Base-by-base conservation (phyloP, 768 basidiomycete species). In the Lentinula sp. region DNA sequence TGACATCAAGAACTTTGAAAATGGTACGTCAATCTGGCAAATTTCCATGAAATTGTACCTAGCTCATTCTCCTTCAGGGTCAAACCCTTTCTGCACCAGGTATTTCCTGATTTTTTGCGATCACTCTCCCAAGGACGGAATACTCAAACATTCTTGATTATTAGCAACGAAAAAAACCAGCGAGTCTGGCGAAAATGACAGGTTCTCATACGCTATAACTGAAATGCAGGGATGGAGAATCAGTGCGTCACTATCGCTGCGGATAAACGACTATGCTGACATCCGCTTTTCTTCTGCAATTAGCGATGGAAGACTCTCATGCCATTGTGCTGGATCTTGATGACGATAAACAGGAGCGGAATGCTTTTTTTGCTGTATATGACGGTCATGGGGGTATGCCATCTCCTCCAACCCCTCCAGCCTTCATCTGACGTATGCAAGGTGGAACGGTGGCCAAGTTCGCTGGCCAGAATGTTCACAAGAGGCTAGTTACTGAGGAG, bases 191-290 rank as follows among this genome's bases (percentile, higher is more conserved):
- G 79, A 77, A 64, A 87, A 93, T 83, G 80, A 78, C 62, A 83
- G 83, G 61, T 87, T 83, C 73, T 68, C 80, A 50, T 98, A 87
- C 73, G 89, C 84, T 6, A 82, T 97, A 46, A 88, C 91, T 50
- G 95, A 98, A 76, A 98, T 98, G 96, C 97, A 99, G 74, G 97
- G 97, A 68, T 99, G 97, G 97, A 82, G 97, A 74, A 89, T 98
- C 76, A 86, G 96, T 99, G 69, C 76, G 96, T 88, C 51, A 35
- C 62, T 61, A 41, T 39, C 41, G 45, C 41, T 59, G 52, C 61
- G 54, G 57, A 48, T 32, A 39, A 39, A 55, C 56, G 56, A 46
- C 60, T 57, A 60, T 56, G 23, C 46, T 61, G 42, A 51, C 43
- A 69, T 67, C 66, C 65, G 60, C 63, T 56, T 57, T 62, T 45